Evolutionary conservation across 495 filamentous ascomycete genomes (phyloP), one percentile per base, ranked within the genome.

Genomic region (Daldinia caldariorum): DNA sequence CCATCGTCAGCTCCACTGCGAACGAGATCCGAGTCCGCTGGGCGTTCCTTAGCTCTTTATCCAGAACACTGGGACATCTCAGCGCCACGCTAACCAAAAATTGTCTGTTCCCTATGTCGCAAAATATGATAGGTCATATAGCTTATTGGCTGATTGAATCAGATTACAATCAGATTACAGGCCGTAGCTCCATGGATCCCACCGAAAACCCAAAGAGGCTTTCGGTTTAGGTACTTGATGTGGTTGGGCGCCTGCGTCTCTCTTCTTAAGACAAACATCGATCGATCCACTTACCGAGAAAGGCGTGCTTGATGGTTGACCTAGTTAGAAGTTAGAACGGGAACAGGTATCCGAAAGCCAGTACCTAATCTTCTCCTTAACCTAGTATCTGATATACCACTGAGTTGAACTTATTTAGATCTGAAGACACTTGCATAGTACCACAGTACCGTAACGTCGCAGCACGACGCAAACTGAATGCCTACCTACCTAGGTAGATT

Each of bases 31-130:
- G 70, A 72, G 66, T 20, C 61, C 61, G 50, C 70, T 69, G 69
- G 61, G 70, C 70, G 55, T 58, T 56, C 41, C 49, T 65, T 65
- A 65, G 65, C 70, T 65, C 55, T 72, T 59, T 72, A 69, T 69
- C 70, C 70, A 69, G 70, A 65, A 72, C 61, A 66, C 60, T 66
- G 70, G 70, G 70, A 68, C 65, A 65, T 72, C 65, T 69, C 70
- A 65, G 57, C 47, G 61, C 43, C 35, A 72, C 65, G 70, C 70
- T 72, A 72, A 47, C 61, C 51, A 45, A 16, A 69, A 65, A 62
- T 31, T 55, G 61, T 20, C 35, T 54, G 60, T 64, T 53, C 60
- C 47, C 65, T 65, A 66, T 66, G 61, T 51, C 35, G 31, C 20
- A 16, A 66, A 66, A 72, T 68, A 45, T 72, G 70, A 72, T 56